Evolutionary conservation across 305 asterid genomes (phyloP), one percentile per base, ranked within the genome.

Genomic region (Solanum hybrid): DNA sequence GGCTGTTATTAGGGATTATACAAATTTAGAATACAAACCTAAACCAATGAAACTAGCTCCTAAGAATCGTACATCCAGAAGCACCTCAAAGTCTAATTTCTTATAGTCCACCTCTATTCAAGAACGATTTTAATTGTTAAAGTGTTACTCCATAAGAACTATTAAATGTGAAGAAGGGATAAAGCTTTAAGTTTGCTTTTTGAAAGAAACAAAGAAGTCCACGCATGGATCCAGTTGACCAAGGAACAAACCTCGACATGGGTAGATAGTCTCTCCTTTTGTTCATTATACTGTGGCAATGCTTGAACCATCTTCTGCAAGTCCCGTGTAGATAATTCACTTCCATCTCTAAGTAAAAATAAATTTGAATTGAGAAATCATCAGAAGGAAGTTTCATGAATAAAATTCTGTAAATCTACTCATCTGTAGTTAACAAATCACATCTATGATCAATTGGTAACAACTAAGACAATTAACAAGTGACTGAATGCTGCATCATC

Each of bases 251-350:
- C 99, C 99, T 95, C 97, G 88, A 97, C 99, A 91, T 97, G 99
- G 90, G 89, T 92, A 90, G 99, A 95, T 86, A 97, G 98, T 92
- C 91, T 97, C 86, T 96, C 99, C 97, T 95, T 96, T 94, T 94
- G 98, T 91, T 97, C 99, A 90, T 95, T 97, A 89, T 97, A 97
- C 81, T 96, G 97, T 37, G 99, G 99, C 95, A 97, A 94, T 89
- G 98, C 96, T 93, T 97, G 99, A 92, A 97, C 99, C 98, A 97
- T 94, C 93, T 96, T 97, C 96, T 97, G 99, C 92, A 97, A 89
- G 89, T 97, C 99, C 93, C 99, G 92, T 15, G 99, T 96, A 86
- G 99, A 97, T 92, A 97, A 75, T 92, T 97, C 99, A 91, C 94
- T 87, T 90, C 98, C 95, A 89, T 96, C 99, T 94, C 99, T 97